Evolutionary conservation across 768 basidiomycete species (phyloP).

Genomic region (Kwoniella europaea): DNA sequence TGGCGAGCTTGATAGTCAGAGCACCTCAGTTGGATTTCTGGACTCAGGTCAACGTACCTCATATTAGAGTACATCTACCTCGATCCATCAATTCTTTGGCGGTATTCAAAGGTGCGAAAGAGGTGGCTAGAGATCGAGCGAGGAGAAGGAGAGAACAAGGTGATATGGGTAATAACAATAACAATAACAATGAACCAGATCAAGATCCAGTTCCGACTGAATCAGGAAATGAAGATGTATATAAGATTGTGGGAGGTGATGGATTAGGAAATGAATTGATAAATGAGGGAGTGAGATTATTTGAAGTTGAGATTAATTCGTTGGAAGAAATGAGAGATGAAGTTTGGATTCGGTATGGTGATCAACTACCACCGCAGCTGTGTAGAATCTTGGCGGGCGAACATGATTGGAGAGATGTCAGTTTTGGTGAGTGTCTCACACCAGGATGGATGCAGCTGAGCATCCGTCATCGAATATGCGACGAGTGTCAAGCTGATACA

Average conservation of each 20-base stretch:
- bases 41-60: conserved; percentile 33
- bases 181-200: not conserved
- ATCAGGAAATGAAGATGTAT: conserved; percentile 1
- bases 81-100: conserved; percentile 35
- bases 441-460: no score
- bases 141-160: conserved; percentile 1
- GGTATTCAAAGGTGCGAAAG: conserved; percentile 41
- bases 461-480: no score
- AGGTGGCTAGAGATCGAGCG: conserved; percentile 27
- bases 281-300: conserved; percentile 34
- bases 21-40: conserved; percentile 43
- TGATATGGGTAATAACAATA: not conserved
- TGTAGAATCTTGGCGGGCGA: conserved; percentile 44
- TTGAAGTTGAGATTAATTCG: conserved; percentile 51
- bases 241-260: conserved; percentile 41
- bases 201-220: not conserved
- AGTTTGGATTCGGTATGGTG: conserved; percentile 40
- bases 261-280: conserved; percentile 40
- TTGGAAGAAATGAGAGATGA: conserved; percentile 44
- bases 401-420: conserved; percentile 37
- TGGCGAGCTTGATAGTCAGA: conserved; percentile 37
- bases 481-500: not conserved
- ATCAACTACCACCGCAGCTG: conserved; percentile 44
- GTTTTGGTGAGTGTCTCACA: conserved; percentile 24
- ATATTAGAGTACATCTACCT: conserved; percentile 48